Evolutionary conservation across 1,139 yeast species (phyloP).

Genomic region (Pichia sp.): DNA sequence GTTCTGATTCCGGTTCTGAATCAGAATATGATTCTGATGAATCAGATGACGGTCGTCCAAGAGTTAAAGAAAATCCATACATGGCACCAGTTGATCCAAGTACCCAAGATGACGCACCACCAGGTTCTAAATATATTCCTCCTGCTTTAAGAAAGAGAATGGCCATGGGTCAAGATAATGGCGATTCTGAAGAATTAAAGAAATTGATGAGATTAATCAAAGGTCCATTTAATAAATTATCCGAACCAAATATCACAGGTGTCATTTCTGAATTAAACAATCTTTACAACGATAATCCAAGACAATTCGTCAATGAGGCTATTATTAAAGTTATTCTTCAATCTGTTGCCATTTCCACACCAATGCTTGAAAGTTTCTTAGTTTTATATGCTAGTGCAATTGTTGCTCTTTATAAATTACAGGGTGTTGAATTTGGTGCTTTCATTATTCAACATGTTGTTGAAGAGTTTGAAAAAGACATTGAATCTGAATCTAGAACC

Average conservation of each 20-base stretch:
- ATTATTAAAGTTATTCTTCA: slow-evolving; percentile 63
- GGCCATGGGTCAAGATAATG: slow-evolving; percentile 34
- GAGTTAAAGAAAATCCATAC: slow-evolving; percentile 73
- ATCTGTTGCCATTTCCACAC: slow-evolving; percentile 63
- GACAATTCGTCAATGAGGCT: slow-evolving; percentile 73
- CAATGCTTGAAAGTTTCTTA: slow-evolving; percentile 74
- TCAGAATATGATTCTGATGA: slow-evolving; percentile 21
- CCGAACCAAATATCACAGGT: slow-evolving; percentile 76
- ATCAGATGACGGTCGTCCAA: slow-evolving; percentile 27
- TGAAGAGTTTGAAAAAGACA: slow-evolving; percentile 49
- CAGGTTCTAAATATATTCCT: slow-evolving; percentile 57
- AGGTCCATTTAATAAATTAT: slow-evolving; percentile 79
- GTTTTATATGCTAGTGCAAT: slow-evolving; percentile 77
- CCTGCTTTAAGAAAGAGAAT: slow-evolving; percentile 72
- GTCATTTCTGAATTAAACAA: slow-evolving; percentile 69
- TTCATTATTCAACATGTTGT: slow-evolving; percentile 75
- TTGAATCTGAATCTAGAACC: slow-evolving; percentile 26
- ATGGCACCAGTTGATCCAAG: slow-evolving; percentile 60
- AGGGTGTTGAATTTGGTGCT: slow-evolving; percentile 93
- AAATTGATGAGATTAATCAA: slow-evolving; percentile 62
- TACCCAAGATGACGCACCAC: slow-evolving; percentile 36
- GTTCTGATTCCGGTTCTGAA: slow-evolving; percentile 32
- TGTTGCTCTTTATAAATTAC: slow-evolving; percentile 69
- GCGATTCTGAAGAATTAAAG: slow-evolving; percentile 46
- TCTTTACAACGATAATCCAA: slow-evolving; percentile 63